A percentile compares a stretch with the other conserved stretches of the same genome.
These are phyloP conservation scores for Tricholoma hemisulphureum DNA, from an alignment of 768 basidiomycete species.

Conservation along the genomic window DNA sequence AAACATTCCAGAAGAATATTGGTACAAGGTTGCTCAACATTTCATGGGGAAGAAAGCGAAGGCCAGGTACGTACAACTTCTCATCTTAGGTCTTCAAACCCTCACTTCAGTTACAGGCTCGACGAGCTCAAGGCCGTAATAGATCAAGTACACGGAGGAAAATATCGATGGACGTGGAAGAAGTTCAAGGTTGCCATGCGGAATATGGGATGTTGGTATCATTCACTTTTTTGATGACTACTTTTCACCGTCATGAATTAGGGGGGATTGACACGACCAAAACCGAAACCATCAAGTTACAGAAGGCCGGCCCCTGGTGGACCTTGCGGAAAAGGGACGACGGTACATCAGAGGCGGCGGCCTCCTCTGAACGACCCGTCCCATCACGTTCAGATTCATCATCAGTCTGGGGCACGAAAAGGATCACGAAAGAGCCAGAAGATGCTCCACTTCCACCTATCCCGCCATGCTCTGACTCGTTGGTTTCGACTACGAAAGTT, in stretches of 20 bases:
- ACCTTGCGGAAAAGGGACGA: conserved; percentile 42
- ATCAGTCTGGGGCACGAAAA: conserved; percentile 7
- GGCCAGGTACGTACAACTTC: conserved; percentile 40
- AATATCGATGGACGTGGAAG: conserved; percentile 83
- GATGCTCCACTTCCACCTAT: conserved; percentile 6
- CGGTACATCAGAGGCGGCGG: conserved; percentile 16
- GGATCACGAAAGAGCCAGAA: conserved; percentile 1
- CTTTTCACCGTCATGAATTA: conserved; percentile 23
- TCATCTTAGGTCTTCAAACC: neutral
- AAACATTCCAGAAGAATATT: conserved; percentile 75
- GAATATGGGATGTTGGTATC: conserved; percentile 75
- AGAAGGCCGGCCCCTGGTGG: conserved; percentile 20
- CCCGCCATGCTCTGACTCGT: conserved; percentile 26
- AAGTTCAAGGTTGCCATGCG: conserved; percentile 75
- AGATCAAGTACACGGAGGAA: conserved; percentile 70
- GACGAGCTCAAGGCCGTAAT: conserved; percentile 72
- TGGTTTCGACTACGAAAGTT: conserved; percentile 27
- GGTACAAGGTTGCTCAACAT: conserved; percentile 79
- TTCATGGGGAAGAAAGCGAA: conserved; percentile 73
- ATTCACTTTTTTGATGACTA: neutral
- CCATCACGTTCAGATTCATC: conserved; percentile 13
- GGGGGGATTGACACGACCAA: conserved; percentile 65
- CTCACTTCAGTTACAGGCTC: conserved; percentile 35
- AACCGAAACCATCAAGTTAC: conserved; percentile 48
- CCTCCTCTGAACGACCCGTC: conserved; percentile 8